Evolutionary conservation across 768 basidiomycete genomes (phyloP), one percentile per base, ranked within the genome.

Genomic region (Solioccasus polychromus): DNA sequence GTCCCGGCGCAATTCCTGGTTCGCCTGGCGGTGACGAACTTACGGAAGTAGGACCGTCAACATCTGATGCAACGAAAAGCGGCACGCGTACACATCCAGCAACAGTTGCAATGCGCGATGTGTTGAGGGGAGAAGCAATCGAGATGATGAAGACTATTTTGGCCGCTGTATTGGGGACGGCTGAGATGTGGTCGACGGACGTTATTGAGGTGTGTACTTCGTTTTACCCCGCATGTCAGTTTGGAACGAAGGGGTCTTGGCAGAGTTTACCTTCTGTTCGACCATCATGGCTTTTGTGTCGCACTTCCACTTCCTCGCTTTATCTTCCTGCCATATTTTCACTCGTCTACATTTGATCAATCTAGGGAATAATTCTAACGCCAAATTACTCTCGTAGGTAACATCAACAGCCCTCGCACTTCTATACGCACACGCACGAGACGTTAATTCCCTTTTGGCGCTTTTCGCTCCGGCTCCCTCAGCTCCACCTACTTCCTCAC

Each of bases 111-210:
- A 72, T 93, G 45, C 71, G 78, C 38, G 76, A 74, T 45, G 77
- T 84, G 32, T 68, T 95, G 36, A 68, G 72, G 23, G 70, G 70
- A 42, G 79, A 84, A 14, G 89, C 92, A 5, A 69, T 71, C 35
- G 81, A 87, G 31, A 94, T 92, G 88, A 68, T 96, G 30, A 75
- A 80, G 49, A 65, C 64, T 11, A 85, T 88, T 50, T 43, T 63
- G 37, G 45, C 10, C 37, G 47, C 50, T 15, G 53, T 58, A 25
- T 35, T 63, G 24, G 55, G 17, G 35, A 49, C 28, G 9, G 26
- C 43, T 26, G 79, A 86, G 24, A 57, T 77, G 2, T 85, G 85
- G 75, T 71, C 84, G 29, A 82, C 78, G 82, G 91, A 62, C 51
- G 79, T 71, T 15, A 46, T 64, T 17, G 58, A 60, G 55, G 62